Conservation (phyloP, 164 flowering plant genomes). For the Saururus chinensis region DNA sequence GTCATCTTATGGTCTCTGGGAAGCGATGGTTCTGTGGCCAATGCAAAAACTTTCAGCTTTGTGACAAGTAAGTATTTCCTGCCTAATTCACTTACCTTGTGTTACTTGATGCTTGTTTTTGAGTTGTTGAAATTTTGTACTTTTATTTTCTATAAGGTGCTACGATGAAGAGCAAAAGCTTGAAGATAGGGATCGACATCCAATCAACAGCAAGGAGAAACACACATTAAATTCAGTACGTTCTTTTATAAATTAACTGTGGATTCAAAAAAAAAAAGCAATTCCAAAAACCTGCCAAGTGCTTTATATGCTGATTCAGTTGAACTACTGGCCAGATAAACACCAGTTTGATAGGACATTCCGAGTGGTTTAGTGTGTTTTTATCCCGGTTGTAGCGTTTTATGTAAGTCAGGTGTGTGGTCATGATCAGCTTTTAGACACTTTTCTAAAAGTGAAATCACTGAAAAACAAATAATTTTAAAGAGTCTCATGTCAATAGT, state of each 20-base stretch:
- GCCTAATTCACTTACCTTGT: background rate
- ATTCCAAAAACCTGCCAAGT: background rate
- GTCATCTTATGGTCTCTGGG: constrained; percentile 75
- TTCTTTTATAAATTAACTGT: constrained; percentile 2
- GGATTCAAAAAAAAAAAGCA: background rate
- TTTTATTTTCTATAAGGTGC: constrained; percentile 33
- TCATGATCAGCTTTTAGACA: background rate
- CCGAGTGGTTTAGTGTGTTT: background rate
- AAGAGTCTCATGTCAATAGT: too few species aligned
- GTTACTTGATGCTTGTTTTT: background rate
- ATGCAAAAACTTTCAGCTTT: constrained; percentile 88
- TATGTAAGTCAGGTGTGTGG: background rate
- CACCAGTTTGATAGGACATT: background rate
- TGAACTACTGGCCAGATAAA: too few species aligned
- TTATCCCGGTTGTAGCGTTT: background rate
- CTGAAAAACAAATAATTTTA: too few species aligned
- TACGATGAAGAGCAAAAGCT: constrained; percentile 65
- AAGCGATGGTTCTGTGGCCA: constrained; percentile 79
- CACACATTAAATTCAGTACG: constrained; percentile 65
- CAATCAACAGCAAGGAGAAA: constrained; percentile 64
- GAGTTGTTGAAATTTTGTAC: background rate
- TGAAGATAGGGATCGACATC: constrained; percentile 88
- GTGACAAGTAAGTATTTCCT: constrained; percentile 65
- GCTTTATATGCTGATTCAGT: too few species aligned
- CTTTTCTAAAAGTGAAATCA: too few species aligned